phyloP scores from a whole-genome alignment of 768 basidiomycete genomes.

The Amanita jacksonii region DNA sequence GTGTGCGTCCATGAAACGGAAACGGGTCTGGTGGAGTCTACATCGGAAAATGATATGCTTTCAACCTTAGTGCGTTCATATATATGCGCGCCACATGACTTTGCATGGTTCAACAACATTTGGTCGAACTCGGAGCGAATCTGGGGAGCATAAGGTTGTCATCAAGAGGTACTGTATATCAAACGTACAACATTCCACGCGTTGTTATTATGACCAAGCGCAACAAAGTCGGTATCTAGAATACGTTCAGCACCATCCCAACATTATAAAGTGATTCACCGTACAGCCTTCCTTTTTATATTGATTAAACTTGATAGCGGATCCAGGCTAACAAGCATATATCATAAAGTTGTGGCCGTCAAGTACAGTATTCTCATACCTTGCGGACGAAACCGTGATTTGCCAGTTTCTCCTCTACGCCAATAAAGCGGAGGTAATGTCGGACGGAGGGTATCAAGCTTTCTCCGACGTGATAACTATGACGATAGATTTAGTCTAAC shows the following conservation, averaged over 20 bases:
- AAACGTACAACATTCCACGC: slow-evolving; percentile 54
- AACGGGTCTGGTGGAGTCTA: slow-evolving; percentile 32
- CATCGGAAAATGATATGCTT: slow-evolving; percentile 32
- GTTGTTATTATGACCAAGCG: slow-evolving; percentile 42
- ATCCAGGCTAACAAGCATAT: slow-evolving; percentile 36
- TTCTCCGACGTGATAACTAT: slow-evolving; percentile 50
- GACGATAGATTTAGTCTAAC: not conserved
- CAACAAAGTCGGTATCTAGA: slow-evolving; percentile 51
- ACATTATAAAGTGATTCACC: slow-evolving; percentile 15
- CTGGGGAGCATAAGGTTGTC: slow-evolving; percentile 17
- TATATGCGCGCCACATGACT: slow-evolving; percentile 38
- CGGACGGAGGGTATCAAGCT: slow-evolving; percentile 51
- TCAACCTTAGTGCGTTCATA: slow-evolving; percentile 48
- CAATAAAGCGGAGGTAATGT: slow-evolving; percentile 51
- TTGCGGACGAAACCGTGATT: slow-evolving; percentile 42
- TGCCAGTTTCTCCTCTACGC: slow-evolving; percentile 40
- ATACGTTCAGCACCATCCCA: slow-evolving; percentile 2
- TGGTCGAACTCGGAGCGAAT: slow-evolving; percentile 55
- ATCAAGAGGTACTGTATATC: not conserved
- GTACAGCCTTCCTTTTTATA: slow-evolving; percentile 58
- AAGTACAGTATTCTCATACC: slow-evolving; percentile 22
- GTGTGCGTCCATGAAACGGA: slow-evolving; percentile 47
- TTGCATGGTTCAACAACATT: slow-evolving; percentile 46
- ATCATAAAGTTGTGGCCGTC: not conserved
- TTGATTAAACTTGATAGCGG: slow-evolving; percentile 56